These are phyloP conservation scores for Elaeis guineensis DNA, from an alignment of 176 grass and related monocot species.

Conservation along the genomic window DNA sequence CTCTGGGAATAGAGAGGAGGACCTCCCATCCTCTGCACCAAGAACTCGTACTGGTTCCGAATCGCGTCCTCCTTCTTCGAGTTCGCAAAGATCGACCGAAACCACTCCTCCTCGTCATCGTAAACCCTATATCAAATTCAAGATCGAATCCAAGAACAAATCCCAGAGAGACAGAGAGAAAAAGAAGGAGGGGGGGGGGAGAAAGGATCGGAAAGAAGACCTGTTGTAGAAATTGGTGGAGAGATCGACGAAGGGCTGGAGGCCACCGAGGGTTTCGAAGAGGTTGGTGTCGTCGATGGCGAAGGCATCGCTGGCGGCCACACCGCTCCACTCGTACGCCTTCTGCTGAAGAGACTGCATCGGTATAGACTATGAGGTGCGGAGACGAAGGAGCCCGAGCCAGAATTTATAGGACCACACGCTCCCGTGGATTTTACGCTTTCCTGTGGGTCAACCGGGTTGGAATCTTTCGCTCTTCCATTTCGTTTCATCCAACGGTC, in stretches of 20 bases:
- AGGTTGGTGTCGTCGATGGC: constrained; percentile 78
- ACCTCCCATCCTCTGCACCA: constrained; percentile 93
- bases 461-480: too few species aligned
- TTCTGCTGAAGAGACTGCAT: constrained; percentile 93
- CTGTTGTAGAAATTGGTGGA: constrained; percentile 98
- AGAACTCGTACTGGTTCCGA: constrained; percentile 93
- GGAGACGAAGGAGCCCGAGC: too few species aligned
- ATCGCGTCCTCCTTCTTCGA: constrained; percentile 95
- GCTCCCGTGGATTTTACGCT: too few species aligned
- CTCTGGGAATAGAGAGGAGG: constrained; percentile 76
- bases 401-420: too few species aligned
- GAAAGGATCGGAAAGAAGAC: constrained; percentile 9
- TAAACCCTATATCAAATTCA: constrained; percentile 36
- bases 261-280: constrained; percentile 69
- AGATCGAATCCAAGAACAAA: background rate
- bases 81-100: constrained; percentile 65
- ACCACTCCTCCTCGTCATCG: constrained; percentile 92
- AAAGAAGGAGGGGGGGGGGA: background rate
- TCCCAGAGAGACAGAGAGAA: background rate
- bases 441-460: too few species aligned
- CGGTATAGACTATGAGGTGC: background rate
- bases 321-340: constrained; percentile 92
- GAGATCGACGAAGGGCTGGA: constrained; percentile 81
- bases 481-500: too few species aligned
- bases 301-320: constrained; percentile 66